phyloP scores from a whole-genome alignment of 148 eudicot genomes.

The Rhododendron williamsianum region DNA sequence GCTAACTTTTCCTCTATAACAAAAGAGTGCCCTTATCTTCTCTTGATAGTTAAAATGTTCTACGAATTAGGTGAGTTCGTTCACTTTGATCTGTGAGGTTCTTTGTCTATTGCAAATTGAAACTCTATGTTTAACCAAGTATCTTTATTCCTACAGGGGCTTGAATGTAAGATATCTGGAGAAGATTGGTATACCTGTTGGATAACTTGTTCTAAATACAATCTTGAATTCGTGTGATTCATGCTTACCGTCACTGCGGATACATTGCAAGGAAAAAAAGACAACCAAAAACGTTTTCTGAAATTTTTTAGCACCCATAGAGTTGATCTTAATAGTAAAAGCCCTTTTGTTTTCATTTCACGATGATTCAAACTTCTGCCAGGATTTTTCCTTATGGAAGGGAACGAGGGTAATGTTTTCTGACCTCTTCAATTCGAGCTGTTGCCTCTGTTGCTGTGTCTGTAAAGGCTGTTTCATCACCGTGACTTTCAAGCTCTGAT shows the following conservation, averaged over 20 bases:
- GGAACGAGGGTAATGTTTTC: background rate
- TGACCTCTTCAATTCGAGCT: conserved; percentile 20
- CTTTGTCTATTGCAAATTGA: background rate
- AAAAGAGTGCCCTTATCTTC: background rate
- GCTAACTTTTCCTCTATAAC: background rate
- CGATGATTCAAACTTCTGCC: background rate
- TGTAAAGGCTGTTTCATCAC: background rate
- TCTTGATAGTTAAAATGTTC: background rate
- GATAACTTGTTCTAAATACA: background rate
- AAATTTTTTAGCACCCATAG: background rate
- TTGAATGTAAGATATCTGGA: background rate
- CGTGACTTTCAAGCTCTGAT: conserved; percentile 1
- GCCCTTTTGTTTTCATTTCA: background rate
- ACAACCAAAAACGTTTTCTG: background rate
- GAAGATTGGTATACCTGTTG: background rate
- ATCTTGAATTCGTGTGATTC: background rate
- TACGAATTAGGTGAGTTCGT: too few relatives aligned
- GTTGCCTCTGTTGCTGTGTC: conserved; percentile 6
- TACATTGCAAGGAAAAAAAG: background rate
- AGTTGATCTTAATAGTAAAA: background rate
- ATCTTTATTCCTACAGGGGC: background rate
- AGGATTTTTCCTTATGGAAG: background rate
- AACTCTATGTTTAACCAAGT: background rate
- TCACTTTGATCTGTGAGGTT: background rate
- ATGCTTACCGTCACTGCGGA: background rate